Percentiles rank a stretch among this genome's conserved stretches.
These are phyloP conservation scores for Ophiostoma tasmaniense DNA, from an alignment of 2,329 filamentous ascomycete genomes.

Conservation along the genomic window DNA sequence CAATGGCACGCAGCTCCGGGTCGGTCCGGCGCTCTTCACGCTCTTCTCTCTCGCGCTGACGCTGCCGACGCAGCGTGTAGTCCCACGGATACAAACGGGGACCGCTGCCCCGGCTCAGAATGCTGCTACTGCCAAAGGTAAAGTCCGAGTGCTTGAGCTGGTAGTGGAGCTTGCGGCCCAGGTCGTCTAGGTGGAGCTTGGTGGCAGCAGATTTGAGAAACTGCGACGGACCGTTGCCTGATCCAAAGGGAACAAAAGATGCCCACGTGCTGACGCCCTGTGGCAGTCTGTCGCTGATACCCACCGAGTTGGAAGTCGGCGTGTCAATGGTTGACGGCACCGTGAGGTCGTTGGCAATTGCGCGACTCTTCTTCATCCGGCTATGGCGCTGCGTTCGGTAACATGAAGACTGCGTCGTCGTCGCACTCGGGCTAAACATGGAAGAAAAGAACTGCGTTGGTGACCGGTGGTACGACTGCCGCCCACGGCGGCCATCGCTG, in stretches of 20 bases:
- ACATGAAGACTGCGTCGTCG: constrained; percentile 9
- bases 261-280: constrained; percentile 9
- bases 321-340: constrained; percentile 8
- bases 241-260: constrained; percentile 9
- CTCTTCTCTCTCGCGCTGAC: constrained; percentile 9
- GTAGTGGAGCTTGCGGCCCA: constrained; percentile 5
- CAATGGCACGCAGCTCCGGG: constrained; percentile 20
- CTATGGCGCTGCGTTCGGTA: not conserved
- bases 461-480: not conserved
- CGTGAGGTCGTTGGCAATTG: constrained; percentile 6
- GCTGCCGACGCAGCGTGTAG: constrained; percentile 17
- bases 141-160: not conserved
- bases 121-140: not conserved
- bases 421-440: not conserved
- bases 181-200: constrained; percentile 13
- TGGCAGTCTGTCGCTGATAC: not conserved
- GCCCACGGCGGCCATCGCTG: not conserved
- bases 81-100: constrained; percentile 24
- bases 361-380: constrained; percentile 9
- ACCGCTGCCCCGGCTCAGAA: not conserved
- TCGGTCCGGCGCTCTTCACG: constrained; percentile 15
- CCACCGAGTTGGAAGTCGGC: not conserved
- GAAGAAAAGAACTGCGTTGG: not conserved
- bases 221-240: not conserved
- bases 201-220: constrained; percentile 13